These are phyloP conservation scores for Antarctomyces pellizariae DNA, from an alignment of 495 filamentous ascomycete species.

Conservation along the genomic window DNA sequence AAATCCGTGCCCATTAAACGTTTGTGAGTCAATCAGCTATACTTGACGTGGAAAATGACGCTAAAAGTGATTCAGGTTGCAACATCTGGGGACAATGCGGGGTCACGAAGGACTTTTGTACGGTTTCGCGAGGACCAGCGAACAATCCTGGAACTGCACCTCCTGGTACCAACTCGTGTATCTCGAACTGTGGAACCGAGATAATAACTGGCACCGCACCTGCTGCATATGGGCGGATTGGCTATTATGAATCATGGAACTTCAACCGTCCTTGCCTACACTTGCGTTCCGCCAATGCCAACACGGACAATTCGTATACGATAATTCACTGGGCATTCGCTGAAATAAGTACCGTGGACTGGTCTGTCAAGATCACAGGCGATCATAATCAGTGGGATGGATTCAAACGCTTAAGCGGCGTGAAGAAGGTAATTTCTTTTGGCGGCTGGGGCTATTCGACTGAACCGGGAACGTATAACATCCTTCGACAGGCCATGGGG, in stretches of 20 bases:
- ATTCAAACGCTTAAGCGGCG: constrained; percentile 9
- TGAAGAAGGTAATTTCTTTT: constrained; percentile 20
- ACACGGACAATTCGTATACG: constrained; percentile 14
- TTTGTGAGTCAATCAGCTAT: too few species aligned
- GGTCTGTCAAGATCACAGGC: constrained; percentile 10
- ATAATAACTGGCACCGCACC: constrained; percentile 7
- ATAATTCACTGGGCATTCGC: constrained; percentile 24
- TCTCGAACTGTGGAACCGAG: constrained; percentile 11
- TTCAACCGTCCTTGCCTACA: constrained; percentile 11
- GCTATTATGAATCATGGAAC: constrained; percentile 15
- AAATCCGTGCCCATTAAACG: too few species aligned
- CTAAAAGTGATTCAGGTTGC: constrained; percentile 9
- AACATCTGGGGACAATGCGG: constrained; percentile 26
- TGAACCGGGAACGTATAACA: constrained; percentile 12
- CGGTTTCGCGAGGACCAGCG: constrained; percentile 7
- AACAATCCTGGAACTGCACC: constrained; percentile 15
- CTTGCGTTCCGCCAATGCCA: constrained; percentile 8
- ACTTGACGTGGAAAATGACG: too few species aligned
- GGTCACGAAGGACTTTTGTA: constrained; percentile 23
- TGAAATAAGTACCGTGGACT: constrained; percentile 13
- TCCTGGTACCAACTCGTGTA: constrained; percentile 16
- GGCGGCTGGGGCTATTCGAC: constrained; percentile 26
- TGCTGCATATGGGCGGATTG: constrained; percentile 5
- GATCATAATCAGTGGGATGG: constrained; percentile 4
- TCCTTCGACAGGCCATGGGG: constrained; percentile 18